phyloP scores from a whole-genome alignment of 306 rosid genomes.

The Pyrus bretschneideri region DNA sequence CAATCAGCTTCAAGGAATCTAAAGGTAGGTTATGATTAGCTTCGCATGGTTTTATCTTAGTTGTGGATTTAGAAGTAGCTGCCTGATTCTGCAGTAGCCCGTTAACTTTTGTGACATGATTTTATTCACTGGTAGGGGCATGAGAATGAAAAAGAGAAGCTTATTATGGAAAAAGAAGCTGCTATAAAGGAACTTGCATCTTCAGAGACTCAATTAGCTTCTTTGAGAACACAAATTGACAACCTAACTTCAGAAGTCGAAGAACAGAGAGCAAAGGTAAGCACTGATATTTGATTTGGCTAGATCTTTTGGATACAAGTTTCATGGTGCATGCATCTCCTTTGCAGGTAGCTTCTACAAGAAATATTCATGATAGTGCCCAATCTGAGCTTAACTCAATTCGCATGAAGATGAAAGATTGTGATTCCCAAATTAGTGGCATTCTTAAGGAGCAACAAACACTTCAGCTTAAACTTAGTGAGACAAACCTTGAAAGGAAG shows the following conservation, averaged over 20 bases:
- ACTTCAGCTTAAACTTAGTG: constrained; percentile 70
- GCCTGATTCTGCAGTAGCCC: neutral
- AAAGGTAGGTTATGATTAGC: constrained; percentile 41
- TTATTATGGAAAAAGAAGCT: constrained; percentile 90
- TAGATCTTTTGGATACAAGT: constrained; percentile 2
- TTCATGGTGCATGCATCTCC: constrained; percentile 22
- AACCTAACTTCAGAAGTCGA: constrained; percentile 61
- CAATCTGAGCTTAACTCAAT: constrained; percentile 51
- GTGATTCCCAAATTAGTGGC: constrained; percentile 64
- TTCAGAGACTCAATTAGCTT: constrained; percentile 61
- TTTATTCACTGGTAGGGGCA: constrained; percentile 55
- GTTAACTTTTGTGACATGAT: neutral
- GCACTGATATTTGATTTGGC: constrained; percentile 11
- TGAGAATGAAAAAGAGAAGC: constrained; percentile 92
- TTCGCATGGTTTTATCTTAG: neutral
- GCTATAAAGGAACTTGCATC: constrained; percentile 64
- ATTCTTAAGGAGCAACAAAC: constrained; percentile 62
- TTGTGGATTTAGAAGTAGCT: neutral
- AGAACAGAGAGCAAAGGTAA: constrained; percentile 57
- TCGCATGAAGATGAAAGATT: constrained; percentile 77
- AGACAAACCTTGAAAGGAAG: constrained; percentile 79
- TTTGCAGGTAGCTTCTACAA: constrained; percentile 62
- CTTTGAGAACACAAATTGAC: constrained; percentile 41
- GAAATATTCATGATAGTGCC: constrained; percentile 52
- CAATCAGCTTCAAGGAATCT: constrained; percentile 82